phyloP scores from a whole-genome alignment of 306 rosid species.

The Casuarina cunninghamiana region DNA sequence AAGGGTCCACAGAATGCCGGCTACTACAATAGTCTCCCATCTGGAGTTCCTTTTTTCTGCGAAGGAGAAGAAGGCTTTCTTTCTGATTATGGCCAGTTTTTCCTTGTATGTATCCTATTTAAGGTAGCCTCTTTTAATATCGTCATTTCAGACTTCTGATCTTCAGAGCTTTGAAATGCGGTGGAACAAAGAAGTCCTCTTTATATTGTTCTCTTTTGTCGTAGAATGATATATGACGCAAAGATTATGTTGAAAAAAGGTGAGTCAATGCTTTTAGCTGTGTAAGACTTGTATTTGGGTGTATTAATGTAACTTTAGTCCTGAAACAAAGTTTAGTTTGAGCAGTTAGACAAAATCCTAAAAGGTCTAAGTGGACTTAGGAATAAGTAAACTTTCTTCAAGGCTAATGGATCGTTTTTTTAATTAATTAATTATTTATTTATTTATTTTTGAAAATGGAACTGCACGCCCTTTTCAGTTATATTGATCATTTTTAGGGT shows the following conservation, averaged over 20 bases:
- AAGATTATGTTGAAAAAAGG: not conserved
- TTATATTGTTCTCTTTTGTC: no score
- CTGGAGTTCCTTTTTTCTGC: slow-evolving; percentile 37
- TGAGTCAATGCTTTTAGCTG: not conserved
- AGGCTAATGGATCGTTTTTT: not conserved
- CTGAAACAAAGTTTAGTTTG: not conserved
- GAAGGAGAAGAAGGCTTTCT: slow-evolving; percentile 45
- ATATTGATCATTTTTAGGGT: no score
- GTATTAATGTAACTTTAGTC: not conserved
- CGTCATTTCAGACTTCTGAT: not conserved
- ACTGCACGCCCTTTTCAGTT: no score
- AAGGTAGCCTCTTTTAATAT: slow-evolving; percentile 1
- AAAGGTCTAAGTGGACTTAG: not conserved
- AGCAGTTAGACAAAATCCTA: not conserved
- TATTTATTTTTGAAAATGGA: no score
- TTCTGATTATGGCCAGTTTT: slow-evolving; percentile 45
- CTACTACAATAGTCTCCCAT: slow-evolving; percentile 33
- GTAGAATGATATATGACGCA: not conserved
- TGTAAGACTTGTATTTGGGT: not conserved
- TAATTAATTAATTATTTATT: no score
- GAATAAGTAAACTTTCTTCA: not conserved
- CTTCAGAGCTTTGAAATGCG: not conserved
- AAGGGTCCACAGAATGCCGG: slow-evolving; percentile 41
- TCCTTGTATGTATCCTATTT: slow-evolving; percentile 37
- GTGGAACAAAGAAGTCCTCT: no score